Conservation (phyloP, 305 asterid genomes). For the Fraxinus sp. region DNA sequence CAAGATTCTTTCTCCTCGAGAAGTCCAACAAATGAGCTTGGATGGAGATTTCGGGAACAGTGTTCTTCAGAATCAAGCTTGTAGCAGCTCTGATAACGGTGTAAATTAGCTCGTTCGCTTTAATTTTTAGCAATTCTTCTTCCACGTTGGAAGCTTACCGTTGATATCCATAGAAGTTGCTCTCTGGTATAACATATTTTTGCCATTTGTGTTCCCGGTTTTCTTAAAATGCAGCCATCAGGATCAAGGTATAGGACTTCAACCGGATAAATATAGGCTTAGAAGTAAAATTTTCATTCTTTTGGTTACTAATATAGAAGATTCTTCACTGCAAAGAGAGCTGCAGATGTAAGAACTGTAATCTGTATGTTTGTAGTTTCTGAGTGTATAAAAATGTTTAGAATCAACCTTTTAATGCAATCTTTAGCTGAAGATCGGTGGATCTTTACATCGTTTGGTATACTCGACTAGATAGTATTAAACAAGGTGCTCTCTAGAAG, state of each 20-base stretch:
- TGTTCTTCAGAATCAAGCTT: slow-evolving; percentile 74
- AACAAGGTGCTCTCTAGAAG: background rate
- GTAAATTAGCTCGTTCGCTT: slow-evolving; percentile 37
- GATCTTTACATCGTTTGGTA: background rate
- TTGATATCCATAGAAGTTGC: slow-evolving; percentile 5
- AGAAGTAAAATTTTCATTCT: slow-evolving; percentile 9
- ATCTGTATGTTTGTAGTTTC: slow-evolving; percentile 30
- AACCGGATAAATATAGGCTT: background rate
- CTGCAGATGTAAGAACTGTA: slow-evolving; percentile 32
- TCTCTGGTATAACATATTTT: background rate
- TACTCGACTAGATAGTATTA: background rate
- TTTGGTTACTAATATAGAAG: slow-evolving; percentile 23
- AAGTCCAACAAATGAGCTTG: slow-evolving; percentile 94
- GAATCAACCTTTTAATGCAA: background rate
- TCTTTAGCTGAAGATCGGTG: background rate
- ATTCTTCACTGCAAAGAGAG: slow-evolving; percentile 24
- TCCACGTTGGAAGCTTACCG: slow-evolving; percentile 21
- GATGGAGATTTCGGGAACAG: slow-evolving; percentile 79
- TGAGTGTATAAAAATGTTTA: background rate
- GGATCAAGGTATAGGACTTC: background rate
- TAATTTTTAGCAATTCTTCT: slow-evolving; percentile 24
- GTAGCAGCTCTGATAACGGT: slow-evolving; percentile 87
- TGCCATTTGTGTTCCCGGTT: background rate
- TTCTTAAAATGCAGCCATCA: background rate
- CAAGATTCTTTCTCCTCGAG: slow-evolving; percentile 94